Evolutionary conservation across 2,329 filamentous ascomycete genomes (phyloP).

Genomic region (Pleoardoris graminearum): DNA sequence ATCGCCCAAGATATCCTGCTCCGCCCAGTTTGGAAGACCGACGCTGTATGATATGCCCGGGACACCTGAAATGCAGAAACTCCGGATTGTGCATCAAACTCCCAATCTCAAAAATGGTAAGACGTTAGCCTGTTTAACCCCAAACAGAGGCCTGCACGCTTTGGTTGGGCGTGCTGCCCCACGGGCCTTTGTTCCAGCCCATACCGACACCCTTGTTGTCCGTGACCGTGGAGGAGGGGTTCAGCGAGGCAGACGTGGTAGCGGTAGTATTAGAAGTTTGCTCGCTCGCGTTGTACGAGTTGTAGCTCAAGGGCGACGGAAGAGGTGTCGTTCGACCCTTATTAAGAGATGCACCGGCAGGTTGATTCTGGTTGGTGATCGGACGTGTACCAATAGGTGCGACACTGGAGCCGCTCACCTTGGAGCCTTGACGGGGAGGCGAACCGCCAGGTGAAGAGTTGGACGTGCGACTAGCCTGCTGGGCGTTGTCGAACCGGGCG

Average conservation of each 20-base stretch:
- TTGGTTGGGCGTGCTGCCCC: slow-evolving; percentile 71
- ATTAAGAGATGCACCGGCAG: slow-evolving; percentile 63
- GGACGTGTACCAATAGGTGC: slow-evolving; percentile 94
- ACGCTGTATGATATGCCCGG: slow-evolving; percentile 41
- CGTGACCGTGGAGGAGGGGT: slow-evolving; percentile 53
- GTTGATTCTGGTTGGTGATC: slow-evolving; percentile 60
- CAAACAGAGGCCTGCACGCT: slow-evolving; percentile 92
- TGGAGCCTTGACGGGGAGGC: slow-evolving; percentile 69
- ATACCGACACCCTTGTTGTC: slow-evolving; percentile 53
- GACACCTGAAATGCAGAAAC: slow-evolving; percentile 51
- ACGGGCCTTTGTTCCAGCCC: slow-evolving; percentile 78
- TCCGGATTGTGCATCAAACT: slow-evolving; percentile 47
- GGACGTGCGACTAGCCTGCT: slow-evolving; percentile 77
- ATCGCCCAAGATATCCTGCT: slow-evolving; percentile 37
- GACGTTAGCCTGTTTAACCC: slow-evolving; percentile 65
- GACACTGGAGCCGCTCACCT: slow-evolving; percentile 66
- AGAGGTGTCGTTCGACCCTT: slow-evolving; percentile 89
- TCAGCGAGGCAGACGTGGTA: slow-evolving; percentile 61
- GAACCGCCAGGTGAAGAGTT: slow-evolving; percentile 85
- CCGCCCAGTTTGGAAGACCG: slow-evolving; percentile 44
- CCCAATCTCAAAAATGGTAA: slow-evolving; percentile 34
- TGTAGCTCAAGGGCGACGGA: slow-evolving; percentile 76
- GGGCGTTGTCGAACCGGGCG: slow-evolving; percentile 53
- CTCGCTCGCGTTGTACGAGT: slow-evolving; percentile 64
- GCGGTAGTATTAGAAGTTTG: slow-evolving; percentile 50